Base-by-base conservation (phyloP, 1,284 basidiomycete species). In the Termitomyces sp. region DNA sequence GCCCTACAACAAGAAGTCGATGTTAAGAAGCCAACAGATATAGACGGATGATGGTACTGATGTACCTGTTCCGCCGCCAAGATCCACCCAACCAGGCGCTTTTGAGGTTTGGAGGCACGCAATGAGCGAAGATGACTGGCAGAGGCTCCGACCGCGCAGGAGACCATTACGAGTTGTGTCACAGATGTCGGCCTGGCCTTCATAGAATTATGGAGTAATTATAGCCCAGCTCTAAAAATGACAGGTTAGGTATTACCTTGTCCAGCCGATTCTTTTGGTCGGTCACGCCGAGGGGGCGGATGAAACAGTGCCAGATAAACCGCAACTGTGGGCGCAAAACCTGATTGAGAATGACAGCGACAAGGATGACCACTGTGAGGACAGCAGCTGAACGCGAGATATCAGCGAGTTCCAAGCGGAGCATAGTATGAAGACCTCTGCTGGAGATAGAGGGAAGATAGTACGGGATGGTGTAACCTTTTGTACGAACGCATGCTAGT, bases 21-120 rank as follows among this genome's bases (percentile, higher is more conserved):
- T 45, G 48, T 21, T 30, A 44, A 9, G 33, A 24, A 13, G 21
- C 24, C 13, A 36, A 3, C 17, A 33, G 42, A n/a, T 53, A 31
- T 17, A 28, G 1, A 28, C 24, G 24, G 24, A 24, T 30, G 21
- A 40, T 42, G 31, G 26, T 28, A 21, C 33, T 46, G 13, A 55
- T 64, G 55, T 51, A 78, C 84, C 87, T 9, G 90, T 92, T 34
- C 90, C 90, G 28, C 90, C 90, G 8, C 90, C 90, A 54, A 92
- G 84, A 67, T 92, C 90, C 31, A 92, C 78, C 90, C 90, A 92
- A 92, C 78, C 9, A 88, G 73, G 28, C 75, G 75, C 62, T 80
- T 77, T 0, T 70, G 62, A 0, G 77, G 75, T 21, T 74, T 61
- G 26, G 65, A 68, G 39, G 66, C 67, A 15, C 73, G 75, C 50